A percentile compares a stretch with the other conserved stretches of the same genome.
Conservation (phyloP, 805 yeast genomes). For the Schwanniomyces polymorphus region DNA sequence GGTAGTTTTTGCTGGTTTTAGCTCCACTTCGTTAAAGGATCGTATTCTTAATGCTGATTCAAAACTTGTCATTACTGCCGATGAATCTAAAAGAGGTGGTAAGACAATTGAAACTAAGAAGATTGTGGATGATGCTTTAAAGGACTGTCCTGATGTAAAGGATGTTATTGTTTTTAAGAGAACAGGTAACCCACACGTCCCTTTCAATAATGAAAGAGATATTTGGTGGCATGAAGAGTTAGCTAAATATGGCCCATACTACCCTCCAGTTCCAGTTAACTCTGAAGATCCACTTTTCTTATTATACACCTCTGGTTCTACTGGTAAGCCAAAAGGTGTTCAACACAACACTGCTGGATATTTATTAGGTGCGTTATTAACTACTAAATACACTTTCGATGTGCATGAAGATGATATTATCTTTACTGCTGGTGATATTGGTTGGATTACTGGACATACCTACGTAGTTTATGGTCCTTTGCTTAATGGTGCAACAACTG, state of each 20-base stretch:
- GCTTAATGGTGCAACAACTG: conserved; percentile 80
- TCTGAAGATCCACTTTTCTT: conserved; percentile 95
- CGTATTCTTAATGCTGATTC: conserved; percentile 87
- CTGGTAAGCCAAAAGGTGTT: conserved; percentile 98
- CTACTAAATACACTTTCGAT: conserved; percentile 92
- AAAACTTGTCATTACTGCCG: conserved; percentile 86
- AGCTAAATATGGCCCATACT: conserved; percentile 76
- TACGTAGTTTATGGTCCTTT: conserved; percentile 95
- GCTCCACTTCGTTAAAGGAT: conserved; percentile 88
- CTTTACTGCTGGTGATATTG: conserved; percentile 98
- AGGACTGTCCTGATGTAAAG: conserved; percentile 69
- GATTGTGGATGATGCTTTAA: conserved; percentile 92
- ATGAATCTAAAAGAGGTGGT: conserved; percentile 95
- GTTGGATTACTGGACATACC: conserved; percentile 99
- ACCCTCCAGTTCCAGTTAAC: conserved; percentile 83
- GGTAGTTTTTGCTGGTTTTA: conserved; percentile 95
- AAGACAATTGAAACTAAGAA: conserved; percentile 88
- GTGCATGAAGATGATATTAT: conserved; percentile 83
- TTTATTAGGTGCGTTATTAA: conserved; percentile 85
- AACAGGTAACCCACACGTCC: conserved; percentile 73
- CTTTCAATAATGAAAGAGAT: conserved; percentile 80
- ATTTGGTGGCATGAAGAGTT: conserved; percentile 94
- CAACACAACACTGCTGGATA: conserved; percentile 95
- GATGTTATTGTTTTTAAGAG: conserved; percentile 87
- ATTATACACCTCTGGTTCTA: conserved; percentile 96